Percentiles rank a stretch among this genome's conserved stretches.
Conservation (phyloP, 805 yeast genomes). For the Priceomyces haplophilus region DNA sequence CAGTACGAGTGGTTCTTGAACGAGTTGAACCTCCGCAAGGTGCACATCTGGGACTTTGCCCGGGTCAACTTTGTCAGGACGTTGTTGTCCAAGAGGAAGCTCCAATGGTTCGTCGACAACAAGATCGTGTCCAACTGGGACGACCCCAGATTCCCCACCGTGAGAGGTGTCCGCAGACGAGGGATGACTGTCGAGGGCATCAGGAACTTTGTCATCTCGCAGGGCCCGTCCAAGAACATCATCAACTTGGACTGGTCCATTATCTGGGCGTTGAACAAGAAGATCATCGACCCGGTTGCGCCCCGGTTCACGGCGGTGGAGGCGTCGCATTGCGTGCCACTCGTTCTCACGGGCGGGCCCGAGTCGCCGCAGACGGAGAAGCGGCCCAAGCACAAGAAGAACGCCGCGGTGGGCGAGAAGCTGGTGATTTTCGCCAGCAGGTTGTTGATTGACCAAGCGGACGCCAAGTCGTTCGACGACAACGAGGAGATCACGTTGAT, state of each 20-base stretch:
- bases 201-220: conserved; percentile 86
- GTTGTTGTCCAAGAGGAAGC: conserved; percentile 90
- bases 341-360: conserved; percentile 67
- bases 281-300: conserved; percentile 93
- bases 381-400: conserved; percentile 93
- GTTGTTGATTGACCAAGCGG: conserved; percentile 81
- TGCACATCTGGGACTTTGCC: conserved; percentile 96
- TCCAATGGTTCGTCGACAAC: conserved; percentile 98
- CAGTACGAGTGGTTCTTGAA: conserved; percentile 96
- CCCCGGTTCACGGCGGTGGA: conserved; percentile 90
- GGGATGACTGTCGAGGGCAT: conserved; percentile 99
- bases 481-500: conserved; percentile 94
- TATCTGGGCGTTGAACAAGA: conserved; percentile 97
- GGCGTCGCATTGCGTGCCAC: conserved; percentile 60
- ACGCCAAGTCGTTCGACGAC: conserved; percentile 62
- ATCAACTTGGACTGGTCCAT: conserved; percentile 96
- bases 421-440: conserved; percentile 63
- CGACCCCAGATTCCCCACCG: conserved; percentile 99
- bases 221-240: conserved; percentile 97
- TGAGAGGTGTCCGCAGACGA: conserved; percentile 98
- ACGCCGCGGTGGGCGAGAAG: conserved; percentile 85
- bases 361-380: conserved; percentile 58
- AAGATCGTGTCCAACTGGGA: conserved; percentile 90
- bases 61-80: conserved; percentile 97
- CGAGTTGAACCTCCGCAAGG: conserved; percentile 80